phyloP scores from a whole-genome alignment of 1,139 yeast genomes.

The Candida frijolesensis region DNA sequence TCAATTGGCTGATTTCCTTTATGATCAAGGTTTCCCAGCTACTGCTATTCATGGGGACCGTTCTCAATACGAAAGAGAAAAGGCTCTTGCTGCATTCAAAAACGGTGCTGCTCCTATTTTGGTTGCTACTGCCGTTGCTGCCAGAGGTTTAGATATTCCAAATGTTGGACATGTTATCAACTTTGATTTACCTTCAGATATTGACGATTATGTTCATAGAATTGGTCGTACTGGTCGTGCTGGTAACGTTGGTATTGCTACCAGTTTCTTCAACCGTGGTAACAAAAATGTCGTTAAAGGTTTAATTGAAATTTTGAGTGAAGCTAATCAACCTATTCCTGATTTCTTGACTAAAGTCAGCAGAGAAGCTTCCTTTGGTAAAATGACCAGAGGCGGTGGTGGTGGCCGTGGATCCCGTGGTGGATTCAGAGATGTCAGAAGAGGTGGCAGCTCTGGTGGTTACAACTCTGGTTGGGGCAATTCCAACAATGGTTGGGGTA shows the following conservation, averaged over 20 bases:
- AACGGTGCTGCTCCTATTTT: conserved; percentile 73
- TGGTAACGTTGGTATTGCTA: conserved; percentile 95
- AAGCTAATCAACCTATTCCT: conserved; percentile 98
- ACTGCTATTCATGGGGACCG: conserved; percentile 99
- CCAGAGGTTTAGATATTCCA: conserved; percentile 97
- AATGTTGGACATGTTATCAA: conserved; percentile 95
- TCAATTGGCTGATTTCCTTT: conserved; percentile 86
- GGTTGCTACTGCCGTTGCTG: conserved; percentile 98
- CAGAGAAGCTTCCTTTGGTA: conserved; percentile 72
- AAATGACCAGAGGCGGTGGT: conserved; percentile 50
- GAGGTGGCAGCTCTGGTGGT: conserved; percentile 38
- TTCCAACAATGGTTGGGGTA: conserved; percentile 29
- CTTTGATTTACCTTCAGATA: conserved; percentile 95
- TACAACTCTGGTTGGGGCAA: conserved; percentile 28
- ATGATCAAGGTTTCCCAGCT: conserved; percentile 90
- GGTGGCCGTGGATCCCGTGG: conserved; percentile 55
- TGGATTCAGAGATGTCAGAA: conserved; percentile 62
- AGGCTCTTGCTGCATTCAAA: conserved; percentile 91
- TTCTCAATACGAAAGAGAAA: conserved; percentile 96
- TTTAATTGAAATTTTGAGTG: conserved; percentile 80
- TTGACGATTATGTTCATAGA: conserved; percentile 97
- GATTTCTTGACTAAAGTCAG: conserved; percentile 77
- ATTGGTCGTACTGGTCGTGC: conserved; percentile 99
- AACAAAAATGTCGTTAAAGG: conserved; percentile 90
- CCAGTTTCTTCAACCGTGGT: conserved; percentile 96